Evolutionary conservation across 805 yeast species (phyloP), one percentile per base, ranked within the genome.

Genomic region (Pichia occidentalis): DNA sequence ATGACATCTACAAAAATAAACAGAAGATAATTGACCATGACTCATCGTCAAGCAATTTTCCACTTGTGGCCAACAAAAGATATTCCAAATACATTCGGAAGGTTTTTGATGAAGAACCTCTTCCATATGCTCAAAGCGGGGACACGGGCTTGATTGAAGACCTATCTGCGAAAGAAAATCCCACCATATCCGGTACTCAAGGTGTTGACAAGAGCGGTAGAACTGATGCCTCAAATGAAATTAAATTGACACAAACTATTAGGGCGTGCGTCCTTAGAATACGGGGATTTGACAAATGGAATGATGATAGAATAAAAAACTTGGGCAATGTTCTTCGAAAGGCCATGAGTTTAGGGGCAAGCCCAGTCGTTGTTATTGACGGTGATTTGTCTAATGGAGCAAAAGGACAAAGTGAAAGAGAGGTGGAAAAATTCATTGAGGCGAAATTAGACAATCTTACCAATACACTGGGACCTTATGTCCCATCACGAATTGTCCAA

Each of bases 281-380:
- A 29, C 61, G 73, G 19, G 57, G 60, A 36, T 58, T 83, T 12
- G 24, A 37, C 24, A 9, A 11, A 14, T 40, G 47, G 47, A 34
- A 39, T 18, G 25, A 23, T 5, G 17, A 21, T 3, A 34, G 23
- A 17, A 24, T 42, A 5, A 22, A 19, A 12, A 23, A 29, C 9
- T 22, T 45, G 12, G 42, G 44, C 4, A 14, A 30, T 5, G 46
- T 45, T 10, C 22, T 45, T 2, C 14, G 27, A 13, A 45, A 43
- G 7, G 43, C 40, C 6, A 31, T 45, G 28, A 37, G 39, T 14
- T 33, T 45, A 18, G 97, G 97, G 0, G 74, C 83, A 1, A 73
- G 81, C 11, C 95, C 95, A 0, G 61, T 87, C 0, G 67, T 85
- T 24, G 61, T 85, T 2, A 49, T 83, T 21, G 87, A 79, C 19